A percentile compares a stretch with the other conserved stretches of the same genome.
phyloP scores from a whole-genome alignment of 202 grass and related monocot species.

The Digitaria exilis region DNA sequence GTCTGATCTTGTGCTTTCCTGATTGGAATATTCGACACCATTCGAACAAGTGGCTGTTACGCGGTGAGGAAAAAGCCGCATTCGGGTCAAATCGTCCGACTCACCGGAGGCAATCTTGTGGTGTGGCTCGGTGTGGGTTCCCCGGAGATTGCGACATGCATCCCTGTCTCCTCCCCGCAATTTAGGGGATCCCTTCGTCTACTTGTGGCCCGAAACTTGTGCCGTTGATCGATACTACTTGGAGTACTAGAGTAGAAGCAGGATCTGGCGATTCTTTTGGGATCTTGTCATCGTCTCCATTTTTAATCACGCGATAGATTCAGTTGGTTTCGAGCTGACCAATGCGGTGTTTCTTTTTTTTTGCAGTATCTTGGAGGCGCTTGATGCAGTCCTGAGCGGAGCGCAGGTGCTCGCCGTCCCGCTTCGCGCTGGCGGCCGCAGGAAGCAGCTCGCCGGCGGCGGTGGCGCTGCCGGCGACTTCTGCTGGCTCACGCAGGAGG shows the following conservation, averaged over 20 bases:
- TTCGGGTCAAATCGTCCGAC: constrained; percentile 42
- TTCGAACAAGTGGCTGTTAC: constrained; percentile 14
- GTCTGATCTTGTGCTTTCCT: neutral
- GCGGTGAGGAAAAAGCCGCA: neutral
- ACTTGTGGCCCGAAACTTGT: constrained; percentile 23
- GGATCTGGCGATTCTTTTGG: neutral
- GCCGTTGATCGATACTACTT: neutral
- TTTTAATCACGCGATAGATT: neutral
- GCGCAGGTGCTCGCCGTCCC: constrained; percentile 68
- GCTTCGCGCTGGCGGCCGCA: constrained; percentile 50
- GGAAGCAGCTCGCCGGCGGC: constrained; percentile 41
- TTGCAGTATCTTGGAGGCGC: constrained; percentile 69
- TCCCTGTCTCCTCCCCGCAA: neutral
- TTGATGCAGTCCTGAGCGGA: constrained; percentile 75
- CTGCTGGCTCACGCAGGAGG: constrained; percentile 86
- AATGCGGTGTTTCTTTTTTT: neutral
- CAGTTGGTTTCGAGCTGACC: constrained; percentile 33
- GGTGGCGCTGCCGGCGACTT: constrained; percentile 39
- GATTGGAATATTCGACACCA: constrained; percentile 28
- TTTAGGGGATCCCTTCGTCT: neutral
- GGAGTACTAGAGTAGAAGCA: too few species aligned
- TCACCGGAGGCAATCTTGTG: constrained; percentile 15
- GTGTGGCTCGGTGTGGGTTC: neutral
- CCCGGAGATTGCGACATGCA: constrained; percentile 33
- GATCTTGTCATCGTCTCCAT: neutral